These are phyloP conservation scores for Polygonum aviculare DNA, from an alignment of 148 eudicot species.

Conservation along the genomic window DNA sequence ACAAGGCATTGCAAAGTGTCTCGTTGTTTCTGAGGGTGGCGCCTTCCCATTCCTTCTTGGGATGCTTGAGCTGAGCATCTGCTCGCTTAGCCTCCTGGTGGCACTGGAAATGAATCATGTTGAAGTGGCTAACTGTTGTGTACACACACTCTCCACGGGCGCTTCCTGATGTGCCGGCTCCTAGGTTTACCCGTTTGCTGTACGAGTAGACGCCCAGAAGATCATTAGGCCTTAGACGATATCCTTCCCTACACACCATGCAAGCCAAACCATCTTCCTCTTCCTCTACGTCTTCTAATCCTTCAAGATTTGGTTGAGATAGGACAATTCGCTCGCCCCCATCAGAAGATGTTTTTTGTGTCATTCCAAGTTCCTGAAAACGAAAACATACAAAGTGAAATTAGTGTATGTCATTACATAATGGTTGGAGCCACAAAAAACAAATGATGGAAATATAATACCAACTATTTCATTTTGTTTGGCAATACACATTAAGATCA, in stretches of 20 bases:
- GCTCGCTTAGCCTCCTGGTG: constrained; percentile 99
- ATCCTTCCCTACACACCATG: constrained; percentile 99
- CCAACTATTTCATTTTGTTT: no score
- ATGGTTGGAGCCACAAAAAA: background rate
- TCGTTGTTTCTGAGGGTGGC: constrained; percentile 93
- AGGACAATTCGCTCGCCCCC: constrained; percentile 96
- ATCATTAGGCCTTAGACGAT: constrained; percentile 77
- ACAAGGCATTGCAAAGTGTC: constrained; percentile 89
- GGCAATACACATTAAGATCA: no score
- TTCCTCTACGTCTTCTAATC: constrained; percentile 89
- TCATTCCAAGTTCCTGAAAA: constrained; percentile 75
- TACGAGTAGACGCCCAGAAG: constrained; percentile 84
- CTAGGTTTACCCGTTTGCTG: constrained; percentile 92
- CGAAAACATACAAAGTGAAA: background rate
- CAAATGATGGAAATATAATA: background rate
- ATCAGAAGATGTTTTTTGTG: constrained; percentile 74
- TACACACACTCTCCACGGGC: constrained; percentile 94
- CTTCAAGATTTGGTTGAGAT: constrained; percentile 76
- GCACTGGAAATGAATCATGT: constrained; percentile 94
- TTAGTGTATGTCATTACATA: background rate
- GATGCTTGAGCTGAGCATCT: constrained; percentile 77
- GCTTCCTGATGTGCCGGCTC: constrained; percentile 67
- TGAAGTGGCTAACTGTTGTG: constrained; percentile 97
- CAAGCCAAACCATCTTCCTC: constrained; percentile 97
- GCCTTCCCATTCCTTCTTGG: constrained; percentile 99